Evolutionary conservation across 148 eudicot genomes (phyloP), one percentile per base, ranked within the genome.

Genomic region (Agrostemma githago): DNA sequence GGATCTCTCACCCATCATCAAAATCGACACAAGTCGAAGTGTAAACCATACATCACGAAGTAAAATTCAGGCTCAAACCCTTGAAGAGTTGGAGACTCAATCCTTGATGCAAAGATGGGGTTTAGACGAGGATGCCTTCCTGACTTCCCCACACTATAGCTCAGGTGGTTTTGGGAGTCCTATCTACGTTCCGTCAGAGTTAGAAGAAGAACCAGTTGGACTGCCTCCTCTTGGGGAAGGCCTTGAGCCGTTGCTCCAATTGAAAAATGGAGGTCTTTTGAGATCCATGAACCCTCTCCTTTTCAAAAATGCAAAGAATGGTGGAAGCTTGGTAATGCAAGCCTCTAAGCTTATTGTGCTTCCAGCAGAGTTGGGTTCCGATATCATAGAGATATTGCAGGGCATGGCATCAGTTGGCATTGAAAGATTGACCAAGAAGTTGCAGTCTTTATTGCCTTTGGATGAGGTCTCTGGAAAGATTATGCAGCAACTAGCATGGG

Each of bases 61-160:
- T 42, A 89, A 83, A 79, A 72, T 87, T 75, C 86, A 83, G 76
- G 94, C 88, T 73, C 82, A 84, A 53, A 68, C 68, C 76, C 81
- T 96, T 59, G 99, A 96, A 80, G 86, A 76, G 61, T 74, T 90
- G 79, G 97, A 92, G 79, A 90, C 91, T 20, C 90, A 89, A 75
- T 85, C 87, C 62, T 86, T 96, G 75, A 96, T 92, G 99, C 89
- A 82, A 61, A 84, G 85, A 70, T 96, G 96, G 96, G 97, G 97
- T 57, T 61, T 96, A 62, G 71, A 88, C 46, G 97, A 96, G 85
- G 88, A 83, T 43, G 85, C 81, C 64, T 92, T 92, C 71, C 77
- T 78, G 56, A 74, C 60, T 48, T 89, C 94, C 38, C 87, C 92
- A 40, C 73, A 86, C 42, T 81, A 77, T 72, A 79, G 80, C 72